These are phyloP conservation scores for Wickerhamomyces mucosus DNA, from an alignment of 805 yeast species.

Conservation along the genomic window DNA sequence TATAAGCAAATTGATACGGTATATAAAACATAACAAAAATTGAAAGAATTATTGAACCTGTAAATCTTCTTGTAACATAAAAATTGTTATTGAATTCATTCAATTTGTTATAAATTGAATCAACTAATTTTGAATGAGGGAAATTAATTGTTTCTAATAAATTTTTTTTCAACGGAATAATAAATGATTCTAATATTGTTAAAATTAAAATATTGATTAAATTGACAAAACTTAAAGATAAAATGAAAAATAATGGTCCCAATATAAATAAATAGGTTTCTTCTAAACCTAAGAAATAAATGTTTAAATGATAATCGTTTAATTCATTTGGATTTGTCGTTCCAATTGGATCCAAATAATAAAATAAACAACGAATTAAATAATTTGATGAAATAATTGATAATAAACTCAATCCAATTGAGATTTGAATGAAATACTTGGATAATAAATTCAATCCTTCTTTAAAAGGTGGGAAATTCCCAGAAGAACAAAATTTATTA, in stretches of 20 bases:
- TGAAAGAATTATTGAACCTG: constrained; percentile 23
- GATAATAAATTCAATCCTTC: constrained; percentile 34
- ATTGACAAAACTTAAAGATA: constrained; percentile 37
- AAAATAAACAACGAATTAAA: constrained; percentile 29
- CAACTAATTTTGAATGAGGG: neutral
- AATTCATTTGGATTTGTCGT: constrained; percentile 36
- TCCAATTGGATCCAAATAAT: constrained; percentile 44
- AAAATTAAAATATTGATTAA: constrained; percentile 2
- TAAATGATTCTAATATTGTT: constrained; percentile 1
- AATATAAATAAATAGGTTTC: constrained; percentile 45
- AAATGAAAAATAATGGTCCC: constrained; percentile 45
- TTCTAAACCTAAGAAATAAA: constrained; percentile 60
- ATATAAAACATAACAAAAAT: constrained; percentile 48
- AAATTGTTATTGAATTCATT: constrained; percentile 1
- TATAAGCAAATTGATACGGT: constrained; percentile 76
- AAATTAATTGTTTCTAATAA: too few species aligned
- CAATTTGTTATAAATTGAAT: neutral
- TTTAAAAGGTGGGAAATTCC: constrained; percentile 33
- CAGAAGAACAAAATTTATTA: constrained; percentile 27
- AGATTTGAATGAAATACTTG: constrained; percentile 19
- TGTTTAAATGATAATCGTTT: constrained; percentile 35
- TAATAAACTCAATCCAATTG: constrained; percentile 24
- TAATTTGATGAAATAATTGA: constrained; percentile 29
- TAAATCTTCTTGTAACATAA: constrained; percentile 9
- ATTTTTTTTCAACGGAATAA: neutral